These are phyloP conservation scores for Stachybotrys echinatus DNA, from an alignment of 2,329 filamentous ascomycete genomes.

Conservation along the genomic window DNA sequence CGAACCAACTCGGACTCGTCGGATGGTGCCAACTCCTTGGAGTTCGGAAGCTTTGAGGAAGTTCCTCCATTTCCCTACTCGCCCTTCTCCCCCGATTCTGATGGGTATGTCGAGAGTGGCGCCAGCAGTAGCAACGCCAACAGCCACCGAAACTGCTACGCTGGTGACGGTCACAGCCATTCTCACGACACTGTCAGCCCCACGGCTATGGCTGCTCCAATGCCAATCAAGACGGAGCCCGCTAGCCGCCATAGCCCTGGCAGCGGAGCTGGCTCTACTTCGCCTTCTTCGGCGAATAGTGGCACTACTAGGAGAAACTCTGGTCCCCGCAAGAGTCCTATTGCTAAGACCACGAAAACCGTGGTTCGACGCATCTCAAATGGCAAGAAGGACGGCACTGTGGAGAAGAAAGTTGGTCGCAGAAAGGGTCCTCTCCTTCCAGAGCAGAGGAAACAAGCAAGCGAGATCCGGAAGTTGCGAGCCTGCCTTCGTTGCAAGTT, in stretches of 20 bases:
- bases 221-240: constrained; percentile 58
- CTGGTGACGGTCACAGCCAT: constrained; percentile 47
- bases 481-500: constrained; percentile 97
- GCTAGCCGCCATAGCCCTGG: constrained; percentile 57
- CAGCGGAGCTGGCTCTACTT: constrained; percentile 54
- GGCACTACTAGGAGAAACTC: constrained; percentile 54
- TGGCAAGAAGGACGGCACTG: constrained; percentile 70
- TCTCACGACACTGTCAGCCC: constrained; percentile 58
- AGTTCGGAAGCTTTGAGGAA: constrained; percentile 79
- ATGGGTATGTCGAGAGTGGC: constrained; percentile 53
- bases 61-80: constrained; percentile 65
- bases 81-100: constrained; percentile 78
- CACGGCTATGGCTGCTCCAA: constrained; percentile 59
- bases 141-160: constrained; percentile 57
- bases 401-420: constrained; percentile 89
- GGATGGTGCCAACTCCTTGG: constrained; percentile 59
- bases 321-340: constrained; percentile 70
- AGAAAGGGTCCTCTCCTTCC: constrained; percentile 85
- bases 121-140: neutral
- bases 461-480: constrained; percentile 91
- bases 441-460: constrained; percentile 93
- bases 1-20: constrained; percentile 84
- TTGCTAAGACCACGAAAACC: constrained; percentile 74
- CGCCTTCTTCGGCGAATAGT: constrained; percentile 56
- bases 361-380: constrained; percentile 74